These are phyloP conservation scores for Trichoderma citrinoviride DNA, from an alignment of 2,329 filamentous ascomycete species.

Conservation along the genomic window DNA sequence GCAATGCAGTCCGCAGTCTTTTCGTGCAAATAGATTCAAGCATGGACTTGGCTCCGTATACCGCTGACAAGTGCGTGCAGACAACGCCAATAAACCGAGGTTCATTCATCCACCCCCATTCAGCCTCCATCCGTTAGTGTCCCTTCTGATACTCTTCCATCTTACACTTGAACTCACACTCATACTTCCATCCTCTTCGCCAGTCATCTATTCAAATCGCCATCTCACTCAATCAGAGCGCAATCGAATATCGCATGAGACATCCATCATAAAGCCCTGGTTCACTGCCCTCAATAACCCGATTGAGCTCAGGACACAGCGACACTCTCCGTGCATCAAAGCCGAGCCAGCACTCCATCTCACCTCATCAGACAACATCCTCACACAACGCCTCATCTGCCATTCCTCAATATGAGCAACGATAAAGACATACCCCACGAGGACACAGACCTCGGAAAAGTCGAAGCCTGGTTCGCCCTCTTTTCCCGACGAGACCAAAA, in stretches of 20 bases:
- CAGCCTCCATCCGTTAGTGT: not conserved
- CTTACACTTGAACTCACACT: too few species aligned
- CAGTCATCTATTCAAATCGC: not conserved
- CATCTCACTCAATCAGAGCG: not conserved
- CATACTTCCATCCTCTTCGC: not conserved
- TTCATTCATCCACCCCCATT: not conserved
- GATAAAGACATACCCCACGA: constrained; percentile 27
- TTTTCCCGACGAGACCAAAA: not conserved
- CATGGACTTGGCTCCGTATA: too few species aligned
- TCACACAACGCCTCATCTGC: not conserved
- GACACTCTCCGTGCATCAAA: not conserved
- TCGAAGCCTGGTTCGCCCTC: constrained; percentile 33
- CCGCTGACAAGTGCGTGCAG: not conserved
- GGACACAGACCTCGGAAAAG: constrained; percentile 34
- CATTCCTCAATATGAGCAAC: constrained; percentile 18
- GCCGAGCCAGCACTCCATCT: not conserved
- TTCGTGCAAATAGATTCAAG: too few species aligned
- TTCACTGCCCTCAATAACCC: too few species aligned
- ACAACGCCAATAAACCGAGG: not conserved
- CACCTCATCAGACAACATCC: not conserved
- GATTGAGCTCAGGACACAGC: not conserved
- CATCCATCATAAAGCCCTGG: fast-evolving
- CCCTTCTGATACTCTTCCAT: not conserved
- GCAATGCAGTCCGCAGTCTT: too few species aligned
- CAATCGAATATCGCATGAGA: not conserved